Percentiles rank a stretch among this genome's conserved stretches.
Evolutionary conservation across 2,329 filamentous ascomycete species (phyloP).

Genomic region (Westerdykella sp.): DNA sequence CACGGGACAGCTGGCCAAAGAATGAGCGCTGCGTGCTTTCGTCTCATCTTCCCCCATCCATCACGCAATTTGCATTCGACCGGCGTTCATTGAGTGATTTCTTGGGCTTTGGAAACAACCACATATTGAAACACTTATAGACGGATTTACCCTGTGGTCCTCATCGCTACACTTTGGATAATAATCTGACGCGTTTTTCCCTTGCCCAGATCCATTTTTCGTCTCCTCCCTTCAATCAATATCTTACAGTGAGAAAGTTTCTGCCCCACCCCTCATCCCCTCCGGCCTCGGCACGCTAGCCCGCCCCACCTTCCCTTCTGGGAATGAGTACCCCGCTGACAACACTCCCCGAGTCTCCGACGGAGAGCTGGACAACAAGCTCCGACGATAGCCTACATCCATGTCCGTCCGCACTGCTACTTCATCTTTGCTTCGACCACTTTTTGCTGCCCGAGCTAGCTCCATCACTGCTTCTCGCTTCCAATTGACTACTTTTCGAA

Average conservation of each 20-base stretch:
- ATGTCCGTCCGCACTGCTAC: not conserved
- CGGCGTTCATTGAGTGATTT: slow-evolving; percentile 12
- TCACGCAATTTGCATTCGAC: slow-evolving; percentile 12
- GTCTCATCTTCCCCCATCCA: slow-evolving; percentile 8
- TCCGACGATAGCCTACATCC: not conserved
- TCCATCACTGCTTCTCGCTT: too few species aligned
- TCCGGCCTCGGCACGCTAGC: not conserved
- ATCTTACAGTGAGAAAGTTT: not conserved
- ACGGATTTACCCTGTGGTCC: too few species aligned
- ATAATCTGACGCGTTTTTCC: too few species aligned
- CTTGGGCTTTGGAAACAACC: not conserved
- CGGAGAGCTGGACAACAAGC: not conserved
- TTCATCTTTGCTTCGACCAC: not conserved
- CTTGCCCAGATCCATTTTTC: too few species aligned
- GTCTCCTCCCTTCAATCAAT: too few species aligned
- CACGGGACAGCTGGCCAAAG: slow-evolving; percentile 49
- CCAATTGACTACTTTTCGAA: too few species aligned
- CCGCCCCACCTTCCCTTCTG: slow-evolving; percentile 4
- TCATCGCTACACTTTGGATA: too few species aligned
- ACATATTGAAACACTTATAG: not conserved
- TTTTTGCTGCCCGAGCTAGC: not conserved
- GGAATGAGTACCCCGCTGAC: not conserved
- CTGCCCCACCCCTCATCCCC: not conserved
- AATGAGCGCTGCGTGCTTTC: slow-evolving; percentile 2
- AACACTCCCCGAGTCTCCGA: too few species aligned